phyloP scores from a whole-genome alignment of 1,284 basidiomycete genomes.

The Ceratobasidium sp. region DNA sequence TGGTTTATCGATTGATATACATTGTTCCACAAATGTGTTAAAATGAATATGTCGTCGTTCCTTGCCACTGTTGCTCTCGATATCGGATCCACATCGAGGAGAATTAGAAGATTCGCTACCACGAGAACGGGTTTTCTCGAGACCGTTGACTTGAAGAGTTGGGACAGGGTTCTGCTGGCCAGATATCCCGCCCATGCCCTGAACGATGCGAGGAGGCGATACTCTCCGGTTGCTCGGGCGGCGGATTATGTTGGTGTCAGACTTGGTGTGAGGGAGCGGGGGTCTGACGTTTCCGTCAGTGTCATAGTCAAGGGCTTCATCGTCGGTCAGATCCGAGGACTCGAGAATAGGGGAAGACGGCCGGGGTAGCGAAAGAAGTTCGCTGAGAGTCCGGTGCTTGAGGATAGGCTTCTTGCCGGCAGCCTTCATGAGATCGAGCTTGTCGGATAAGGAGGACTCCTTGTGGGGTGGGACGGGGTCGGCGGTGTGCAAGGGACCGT shows the following conservation, averaged over 20 bases:
- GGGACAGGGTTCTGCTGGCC: neutral
- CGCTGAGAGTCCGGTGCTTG: conserved; percentile 91
- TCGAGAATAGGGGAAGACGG: conserved; percentile 62
- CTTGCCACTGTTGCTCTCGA: conserved; percentile 53
- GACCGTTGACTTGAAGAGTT: conserved; percentile 7
- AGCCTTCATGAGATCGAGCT: conserved; percentile 48
- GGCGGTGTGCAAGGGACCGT: conserved; percentile 93
- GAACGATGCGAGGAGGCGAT: conserved; percentile 45
- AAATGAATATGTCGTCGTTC: conserved; percentile 79
- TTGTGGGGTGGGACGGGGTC: conserved; percentile 65
- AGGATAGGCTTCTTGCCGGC: conserved; percentile 82
- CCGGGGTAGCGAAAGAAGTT: conserved; percentile 68
- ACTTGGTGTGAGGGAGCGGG: conserved; percentile 74
- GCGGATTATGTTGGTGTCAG: conserved; percentile 72
- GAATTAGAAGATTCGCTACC: conserved; percentile 38
- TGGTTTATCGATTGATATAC: conserved; percentile 78
- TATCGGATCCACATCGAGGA: conserved; percentile 20
- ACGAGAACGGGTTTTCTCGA: conserved; percentile 3
- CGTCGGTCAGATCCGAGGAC: conserved; percentile 48
- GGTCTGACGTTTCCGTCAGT: conserved; percentile 56
- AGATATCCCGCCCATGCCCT: conserved; percentile 22
- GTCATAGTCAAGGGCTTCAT: conserved; percentile 50
- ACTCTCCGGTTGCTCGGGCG: conserved; percentile 44
- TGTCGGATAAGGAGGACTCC: conserved; percentile 55
- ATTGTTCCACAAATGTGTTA: conserved; percentile 98